Percentiles rank a stretch among this genome's conserved stretches.
Conservation (phyloP, 805 yeast genomes). For the Yarrowia phangngaensis region DNA sequence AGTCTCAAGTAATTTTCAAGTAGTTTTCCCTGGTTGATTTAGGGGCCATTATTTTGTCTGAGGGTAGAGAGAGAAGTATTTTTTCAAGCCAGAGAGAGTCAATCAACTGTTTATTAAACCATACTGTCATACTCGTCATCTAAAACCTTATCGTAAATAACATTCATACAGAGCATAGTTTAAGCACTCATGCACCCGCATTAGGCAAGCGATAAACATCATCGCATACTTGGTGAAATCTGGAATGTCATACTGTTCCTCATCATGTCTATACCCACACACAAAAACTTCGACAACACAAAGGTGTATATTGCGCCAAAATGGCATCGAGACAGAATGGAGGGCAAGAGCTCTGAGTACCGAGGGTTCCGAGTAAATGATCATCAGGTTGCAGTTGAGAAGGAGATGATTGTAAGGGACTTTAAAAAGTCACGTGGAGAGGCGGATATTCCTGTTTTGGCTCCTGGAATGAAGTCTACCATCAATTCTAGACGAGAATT, state of each 20-base stretch:
- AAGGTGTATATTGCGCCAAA: constrained; percentile 25
- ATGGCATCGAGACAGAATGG: constrained; percentile 12
- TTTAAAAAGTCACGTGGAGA: neutral
- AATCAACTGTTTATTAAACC: no score
- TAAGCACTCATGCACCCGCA: no score
- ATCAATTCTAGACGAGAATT: neutral
- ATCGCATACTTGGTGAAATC: no score
- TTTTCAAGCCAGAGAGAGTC: no score
- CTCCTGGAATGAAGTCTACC: neutral
- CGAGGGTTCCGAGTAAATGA: constrained; percentile 10
- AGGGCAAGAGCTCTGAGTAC: constrained; percentile 1
- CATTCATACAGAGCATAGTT: no score
- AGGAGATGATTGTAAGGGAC: constrained; percentile 18
- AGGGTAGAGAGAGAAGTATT: no score
- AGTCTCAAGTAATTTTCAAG: no score
- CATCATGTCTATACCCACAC: constrained; percentile 11
- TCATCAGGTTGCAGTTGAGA: constrained; percentile 5
- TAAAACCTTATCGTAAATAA: no score
- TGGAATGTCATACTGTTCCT: neutral
- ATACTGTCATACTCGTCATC: no score
- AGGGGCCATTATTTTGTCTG: no score
- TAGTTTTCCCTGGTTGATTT: no score
- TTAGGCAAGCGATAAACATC: no score
- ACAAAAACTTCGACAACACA: constrained; percentile 4
- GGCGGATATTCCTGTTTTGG: neutral